These are phyloP conservation scores for Asparagopsis taxiformis DNA, from an alignment of 31 red algal species.

Conservation along the genomic window DNA sequence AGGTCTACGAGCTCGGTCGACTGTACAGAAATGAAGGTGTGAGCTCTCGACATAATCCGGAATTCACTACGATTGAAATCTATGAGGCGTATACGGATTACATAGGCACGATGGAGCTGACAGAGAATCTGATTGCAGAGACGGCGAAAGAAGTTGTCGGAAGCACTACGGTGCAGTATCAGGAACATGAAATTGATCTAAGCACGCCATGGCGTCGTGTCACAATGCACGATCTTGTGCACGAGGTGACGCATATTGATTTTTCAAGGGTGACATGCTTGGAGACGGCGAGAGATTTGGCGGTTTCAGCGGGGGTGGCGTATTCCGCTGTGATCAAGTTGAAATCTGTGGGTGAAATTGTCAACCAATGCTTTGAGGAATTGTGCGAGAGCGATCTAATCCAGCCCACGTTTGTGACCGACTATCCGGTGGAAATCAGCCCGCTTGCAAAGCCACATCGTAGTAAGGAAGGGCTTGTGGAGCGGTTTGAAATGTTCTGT, in stretches of 20 bases:
- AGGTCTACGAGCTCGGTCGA: slow-evolving; percentile 94
- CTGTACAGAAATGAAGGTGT: slow-evolving; percentile 98
- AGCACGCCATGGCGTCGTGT: slow-evolving; percentile 78
- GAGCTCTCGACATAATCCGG: slow-evolving; percentile 91
- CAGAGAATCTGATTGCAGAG: slow-evolving; percentile 72
- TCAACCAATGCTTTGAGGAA: slow-evolving; percentile 83
- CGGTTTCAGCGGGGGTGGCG: slow-evolving; percentile 14
- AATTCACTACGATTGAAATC: slow-evolving; percentile 98
- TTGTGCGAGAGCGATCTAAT: slow-evolving; percentile 68
- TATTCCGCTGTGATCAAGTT: not conserved
- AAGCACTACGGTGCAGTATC: slow-evolving; percentile 56
- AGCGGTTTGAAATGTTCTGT: slow-evolving; percentile 84
- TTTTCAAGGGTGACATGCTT: slow-evolving; percentile 28
- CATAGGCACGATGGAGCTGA: slow-evolving; percentile 72
- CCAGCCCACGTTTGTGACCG: slow-evolving; percentile 96
- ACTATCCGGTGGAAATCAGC: slow-evolving; percentile 89
- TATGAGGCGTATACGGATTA: slow-evolving; percentile 98
- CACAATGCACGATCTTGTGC: slow-evolving; percentile 83
- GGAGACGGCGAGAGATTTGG: slow-evolving; percentile 21
- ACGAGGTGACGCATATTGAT: slow-evolving; percentile 64
- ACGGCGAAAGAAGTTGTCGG: slow-evolving; percentile 55
- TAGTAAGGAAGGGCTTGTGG: slow-evolving; percentile 39
- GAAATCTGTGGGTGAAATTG: slow-evolving; percentile 59
- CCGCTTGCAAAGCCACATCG: slow-evolving; percentile 97
- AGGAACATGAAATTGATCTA: slow-evolving; percentile 64